Base-by-base conservation (phyloP, 805 yeast genomes). In the Cyberlindnera meyerae region DNA sequence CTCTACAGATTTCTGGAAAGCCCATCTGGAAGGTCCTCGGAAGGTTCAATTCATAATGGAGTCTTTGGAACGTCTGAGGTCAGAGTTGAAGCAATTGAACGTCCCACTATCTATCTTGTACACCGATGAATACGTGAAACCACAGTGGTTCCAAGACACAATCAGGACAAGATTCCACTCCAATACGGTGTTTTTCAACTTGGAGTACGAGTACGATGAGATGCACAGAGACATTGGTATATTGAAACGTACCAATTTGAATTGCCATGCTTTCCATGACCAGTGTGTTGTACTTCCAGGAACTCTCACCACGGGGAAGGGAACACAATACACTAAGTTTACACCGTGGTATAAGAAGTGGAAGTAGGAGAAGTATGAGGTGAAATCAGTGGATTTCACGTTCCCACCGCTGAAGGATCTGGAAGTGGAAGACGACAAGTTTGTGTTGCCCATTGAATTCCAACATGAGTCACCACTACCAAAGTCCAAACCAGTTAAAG, bases 341-440 rank as follows among this genome's bases (percentile, higher is more conserved):
- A 60, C 73, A 4, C 75, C 75, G 0, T 71, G 74, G 73, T 68
- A 58, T 43, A 65, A 57, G 37, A 60, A 65, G 21, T 71, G 75
- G 75, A 47, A 60, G 26, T 43, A 44, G 6, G 29, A 24, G 4
- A 20, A 39, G 17, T 31, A 33, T 8, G 35, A 35, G 7, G 33
- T 33, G 4, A 13, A 25, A 14, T 28, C n/a, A 1, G 11, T 35
- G 5, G 24, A 24, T 9, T 29, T 39, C 16, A 36, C 35, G 20
- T 42, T 49, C 16, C 40, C 40, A 11, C 29, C 41, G 3, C 40
- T 26, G 15, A 17, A 22, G n/a, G 28, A 33, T 5, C 28, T 43
- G n/a, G 21, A 31, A 8, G 18, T 25, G n/a, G 52, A 50, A 22
- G 41, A 44, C 1, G 55, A 44, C 31, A 26, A 33, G 8, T 31